A percentile compares a stretch with the other conserved stretches of the same genome.
Evolutionary conservation across 176 grass and related monocot species (phyloP).

Genomic region (Tuctoria greenei): DNA sequence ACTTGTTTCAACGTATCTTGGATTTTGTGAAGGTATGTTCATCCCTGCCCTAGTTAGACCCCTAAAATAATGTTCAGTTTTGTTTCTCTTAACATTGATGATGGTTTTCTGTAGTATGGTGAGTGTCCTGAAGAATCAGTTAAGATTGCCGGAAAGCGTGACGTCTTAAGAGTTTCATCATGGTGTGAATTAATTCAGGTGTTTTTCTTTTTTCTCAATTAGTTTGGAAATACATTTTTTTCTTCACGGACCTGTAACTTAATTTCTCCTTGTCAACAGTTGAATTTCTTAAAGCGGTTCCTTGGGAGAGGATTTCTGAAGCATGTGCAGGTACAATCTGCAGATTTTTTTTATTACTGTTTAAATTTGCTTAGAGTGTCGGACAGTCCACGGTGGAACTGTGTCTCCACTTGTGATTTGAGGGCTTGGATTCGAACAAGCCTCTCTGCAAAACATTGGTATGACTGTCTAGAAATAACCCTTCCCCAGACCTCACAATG

Average conservation of each 20-base stretch:
- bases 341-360: too few relatives aligned
- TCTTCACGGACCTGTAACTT: neutral
- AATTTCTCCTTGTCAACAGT: conserved; percentile 50
- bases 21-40: conserved; percentile 79
- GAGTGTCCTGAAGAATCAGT: conserved; percentile 68
- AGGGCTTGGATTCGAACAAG: too few relatives aligned
- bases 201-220: neutral
- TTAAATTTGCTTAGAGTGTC: too few relatives aligned
- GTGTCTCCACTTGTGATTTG: too few relatives aligned
- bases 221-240: neutral
- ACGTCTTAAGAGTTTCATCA: conserved; percentile 65
- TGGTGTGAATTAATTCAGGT: conserved; percentile 94
- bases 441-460: too few relatives aligned
- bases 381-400: too few relatives aligned
- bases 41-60: conserved; percentile 3
- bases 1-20: conserved; percentile 80
- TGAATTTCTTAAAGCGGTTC: conserved; percentile 85
- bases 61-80: neutral
- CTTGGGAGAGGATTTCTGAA: conserved; percentile 90
- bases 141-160: conserved; percentile 73
- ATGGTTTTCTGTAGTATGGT: conserved; percentile 45
- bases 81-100: neutral
- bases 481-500: too few relatives aligned
- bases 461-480: too few relatives aligned
- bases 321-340: conserved; percentile 68